These are phyloP conservation scores for Lepiota subincarnata DNA, from an alignment of 768 basidiomycete species.

Conservation along the genomic window DNA sequence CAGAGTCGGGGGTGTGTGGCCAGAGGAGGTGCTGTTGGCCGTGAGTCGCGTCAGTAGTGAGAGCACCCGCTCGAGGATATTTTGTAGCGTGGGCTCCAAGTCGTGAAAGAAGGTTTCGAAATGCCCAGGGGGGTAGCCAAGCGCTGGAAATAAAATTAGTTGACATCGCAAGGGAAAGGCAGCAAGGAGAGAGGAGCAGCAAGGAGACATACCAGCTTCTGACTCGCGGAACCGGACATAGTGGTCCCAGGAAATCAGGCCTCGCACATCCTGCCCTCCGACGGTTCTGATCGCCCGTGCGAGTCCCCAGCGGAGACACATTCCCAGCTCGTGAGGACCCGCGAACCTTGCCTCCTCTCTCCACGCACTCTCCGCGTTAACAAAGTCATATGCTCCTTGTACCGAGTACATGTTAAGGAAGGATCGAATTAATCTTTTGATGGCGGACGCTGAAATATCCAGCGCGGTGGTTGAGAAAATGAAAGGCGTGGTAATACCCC, in stretches of 20 bases:
- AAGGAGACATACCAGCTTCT: constrained; percentile 63
- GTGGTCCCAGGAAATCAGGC: constrained; percentile 79
- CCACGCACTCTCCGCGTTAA: constrained; percentile 54
- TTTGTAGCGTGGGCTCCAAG: constrained; percentile 49
- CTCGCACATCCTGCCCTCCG: constrained; percentile 70
- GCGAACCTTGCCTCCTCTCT: constrained; percentile 82
- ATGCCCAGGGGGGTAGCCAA: constrained; percentile 65
- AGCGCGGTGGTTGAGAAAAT: constrained; percentile 88
- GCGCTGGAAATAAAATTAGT: constrained; percentile 33
- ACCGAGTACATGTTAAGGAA: constrained; percentile 65
- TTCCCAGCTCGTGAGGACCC: constrained; percentile 82
- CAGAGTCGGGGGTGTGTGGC: constrained; percentile 87
- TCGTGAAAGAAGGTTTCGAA: constrained; percentile 65
- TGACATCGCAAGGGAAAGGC: constrained; percentile 9
- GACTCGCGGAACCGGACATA: constrained; percentile 80
- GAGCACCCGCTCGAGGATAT: constrained; percentile 65
- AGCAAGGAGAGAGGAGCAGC: constrained; percentile 8
- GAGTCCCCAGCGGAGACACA: constrained; percentile 91
- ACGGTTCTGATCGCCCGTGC: constrained; percentile 71
- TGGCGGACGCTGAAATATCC: constrained; percentile 71
- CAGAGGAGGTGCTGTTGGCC: constrained; percentile 79
- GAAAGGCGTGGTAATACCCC: constrained; percentile 84
- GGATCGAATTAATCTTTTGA: constrained; percentile 72
- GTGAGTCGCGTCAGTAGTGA: constrained; percentile 79
- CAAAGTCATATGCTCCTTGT: constrained; percentile 25